A percentile compares a stretch with the other conserved stretches of the same genome.
phyloP scores from a whole-genome alignment of 2,329 filamentous ascomycete genomes.

The Aspergillus quadricinctus region DNA sequence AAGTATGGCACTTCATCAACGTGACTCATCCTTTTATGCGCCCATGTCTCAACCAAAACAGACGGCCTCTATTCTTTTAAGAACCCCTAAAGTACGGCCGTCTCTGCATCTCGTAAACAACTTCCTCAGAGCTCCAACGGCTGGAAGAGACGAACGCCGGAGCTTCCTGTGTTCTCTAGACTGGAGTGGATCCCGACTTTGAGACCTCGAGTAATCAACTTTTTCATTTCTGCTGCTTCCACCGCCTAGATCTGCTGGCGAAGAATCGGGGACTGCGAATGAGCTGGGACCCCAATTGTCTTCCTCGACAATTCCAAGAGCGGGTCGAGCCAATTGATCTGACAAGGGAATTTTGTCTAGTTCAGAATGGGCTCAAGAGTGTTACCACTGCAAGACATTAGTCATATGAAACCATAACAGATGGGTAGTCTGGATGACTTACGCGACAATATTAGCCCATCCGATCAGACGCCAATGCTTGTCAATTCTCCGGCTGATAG shows the following conservation, averaged over 20 bases:
- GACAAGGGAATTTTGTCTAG: constrained; percentile 23
- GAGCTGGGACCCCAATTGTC: constrained; percentile 5
- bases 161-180: constrained; percentile 29
- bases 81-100: constrained; percentile 1
- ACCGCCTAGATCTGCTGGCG: constrained; percentile 16
- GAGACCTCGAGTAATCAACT: constrained; percentile 25
- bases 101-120: not conserved
- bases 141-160: constrained; percentile 13
- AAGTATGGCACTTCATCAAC: constrained; percentile 26
- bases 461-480: constrained; percentile 98
- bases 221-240: constrained; percentile 14
- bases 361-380: constrained; percentile 43
- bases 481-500: constrained; percentile 91
- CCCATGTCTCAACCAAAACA: constrained; percentile 8
- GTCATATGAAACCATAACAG: not conserved
- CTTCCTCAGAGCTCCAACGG: constrained; percentile 9
- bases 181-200: constrained; percentile 26
- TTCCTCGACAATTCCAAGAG: constrained; percentile 8
- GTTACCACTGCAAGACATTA: constrained; percentile 36
- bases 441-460: constrained; percentile 73
- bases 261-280: constrained; percentile 10
- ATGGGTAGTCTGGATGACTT: constrained; percentile 24
- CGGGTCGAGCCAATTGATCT: constrained; percentile 11
- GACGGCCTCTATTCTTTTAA: constrained; percentile 4
- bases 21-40: constrained; percentile 18